phyloP scores from a whole-genome alignment of 2,329 filamentous ascomycete genomes.

The Apiospora rasikravindrae region DNA sequence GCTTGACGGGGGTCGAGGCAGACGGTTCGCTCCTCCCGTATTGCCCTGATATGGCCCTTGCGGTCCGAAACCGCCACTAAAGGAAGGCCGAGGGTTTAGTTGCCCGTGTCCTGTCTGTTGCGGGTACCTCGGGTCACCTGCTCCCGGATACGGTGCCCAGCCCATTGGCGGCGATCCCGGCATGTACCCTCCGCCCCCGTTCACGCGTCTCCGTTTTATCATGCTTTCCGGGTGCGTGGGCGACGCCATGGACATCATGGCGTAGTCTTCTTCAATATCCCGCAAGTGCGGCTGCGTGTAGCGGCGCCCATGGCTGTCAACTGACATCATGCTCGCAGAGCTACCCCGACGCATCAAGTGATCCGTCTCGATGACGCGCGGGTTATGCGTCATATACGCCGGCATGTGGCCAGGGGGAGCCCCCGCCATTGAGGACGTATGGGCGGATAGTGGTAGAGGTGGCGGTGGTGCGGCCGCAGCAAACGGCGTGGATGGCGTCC shows the following conservation, averaged over 20 bases:
- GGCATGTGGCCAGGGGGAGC: conserved; percentile 25
- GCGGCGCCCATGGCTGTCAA: conserved; percentile 68
- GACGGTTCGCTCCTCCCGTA: neutral
- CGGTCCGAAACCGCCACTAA: neutral
- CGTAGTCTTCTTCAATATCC: conserved; percentile 46
- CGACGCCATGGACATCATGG: conserved; percentile 35
- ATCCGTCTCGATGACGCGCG: conserved; percentile 36
- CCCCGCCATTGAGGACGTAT: conserved; percentile 4
- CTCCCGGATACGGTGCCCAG: conserved; percentile 31
- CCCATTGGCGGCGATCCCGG: conserved; percentile 47
- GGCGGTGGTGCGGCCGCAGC: conserved; percentile 34
- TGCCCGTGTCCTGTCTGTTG: conserved; percentile 29
- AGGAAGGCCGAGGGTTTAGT: conserved; percentile 35
- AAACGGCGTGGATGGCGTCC: conserved; percentile 60
- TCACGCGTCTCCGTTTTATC: conserved; percentile 39
- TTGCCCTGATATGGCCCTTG: neutral
- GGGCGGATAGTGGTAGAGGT: conserved; percentile 34
- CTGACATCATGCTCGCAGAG: conserved; percentile 40
- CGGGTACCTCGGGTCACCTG: conserved; percentile 38
- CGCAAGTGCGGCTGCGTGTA: conserved; percentile 51
- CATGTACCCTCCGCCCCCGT: conserved; percentile 36
- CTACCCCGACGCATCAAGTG: conserved; percentile 38
- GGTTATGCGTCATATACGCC: conserved; percentile 33
- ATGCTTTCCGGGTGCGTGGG: neutral
- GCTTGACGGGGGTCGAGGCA: neutral